A percentile compares a stretch with the other conserved stretches of the same genome.
Evolutionary conservation across 176 grass and related monocot species (phyloP).

Genomic region (Avena atlantica): DNA sequence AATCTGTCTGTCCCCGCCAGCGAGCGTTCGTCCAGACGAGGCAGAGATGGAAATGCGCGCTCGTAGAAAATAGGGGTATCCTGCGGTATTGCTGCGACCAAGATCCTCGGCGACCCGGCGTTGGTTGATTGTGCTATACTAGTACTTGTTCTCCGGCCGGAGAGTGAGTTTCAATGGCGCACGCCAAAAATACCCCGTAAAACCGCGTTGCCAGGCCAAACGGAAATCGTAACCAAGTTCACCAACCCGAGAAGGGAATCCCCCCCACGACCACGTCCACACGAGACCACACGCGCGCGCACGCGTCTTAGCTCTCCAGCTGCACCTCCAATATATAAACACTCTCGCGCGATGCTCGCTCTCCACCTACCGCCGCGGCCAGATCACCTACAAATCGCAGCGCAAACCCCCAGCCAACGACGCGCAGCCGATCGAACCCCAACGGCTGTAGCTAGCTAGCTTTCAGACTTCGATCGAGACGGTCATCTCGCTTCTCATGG

Average conservation of each 20-base stretch:
- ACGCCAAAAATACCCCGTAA: conserved; percentile 17
- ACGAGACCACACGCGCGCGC: background rate
- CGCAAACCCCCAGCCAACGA: background rate
- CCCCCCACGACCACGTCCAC: conserved; percentile 39
- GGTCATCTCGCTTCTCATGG: background rate
- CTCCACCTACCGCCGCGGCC: background rate
- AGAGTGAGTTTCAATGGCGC: background rate
- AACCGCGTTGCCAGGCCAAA: conserved; percentile 35
- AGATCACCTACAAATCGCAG: background rate
- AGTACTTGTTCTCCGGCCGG: background rate
- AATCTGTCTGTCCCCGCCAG: too few relatives aligned
- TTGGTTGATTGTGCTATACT: background rate
- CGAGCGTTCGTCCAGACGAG: too few relatives aligned
- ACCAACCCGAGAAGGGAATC: background rate
- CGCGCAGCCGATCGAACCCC: background rate
- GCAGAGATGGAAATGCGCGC: too few relatives aligned
- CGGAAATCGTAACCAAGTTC: background rate
- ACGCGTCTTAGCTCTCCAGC: background rate
- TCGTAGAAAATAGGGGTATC: too few relatives aligned
- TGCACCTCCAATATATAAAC: conserved; percentile 28
- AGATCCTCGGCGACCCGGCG: background rate
- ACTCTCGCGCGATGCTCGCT: conserved; percentile 15
- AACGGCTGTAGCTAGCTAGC: background rate
- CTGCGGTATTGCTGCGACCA: background rate
- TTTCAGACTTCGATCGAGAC: background rate